These are phyloP conservation scores for Scytalidium sp. DNA, from an alignment of 2,329 filamentous ascomycete genomes.

Conservation along the genomic window DNA sequence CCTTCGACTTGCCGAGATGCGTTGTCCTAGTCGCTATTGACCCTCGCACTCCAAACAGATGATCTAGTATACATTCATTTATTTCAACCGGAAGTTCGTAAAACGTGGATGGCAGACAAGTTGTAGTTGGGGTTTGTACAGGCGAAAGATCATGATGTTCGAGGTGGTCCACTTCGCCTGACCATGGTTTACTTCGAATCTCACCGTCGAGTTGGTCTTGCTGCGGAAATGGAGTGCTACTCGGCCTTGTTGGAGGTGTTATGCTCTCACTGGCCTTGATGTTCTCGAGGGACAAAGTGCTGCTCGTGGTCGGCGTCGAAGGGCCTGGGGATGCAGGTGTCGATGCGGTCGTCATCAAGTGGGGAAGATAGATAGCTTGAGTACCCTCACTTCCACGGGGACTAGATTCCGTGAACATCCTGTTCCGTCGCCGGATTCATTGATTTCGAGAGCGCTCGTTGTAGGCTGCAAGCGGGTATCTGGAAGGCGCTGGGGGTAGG, in stretches of 20 bases:
- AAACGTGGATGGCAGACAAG: conserved; percentile 8
- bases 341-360: conserved; percentile 25
- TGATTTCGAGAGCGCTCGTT: not conserved
- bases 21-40: conserved; percentile 57
- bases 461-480: not conserved
- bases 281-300: conserved; percentile 18
- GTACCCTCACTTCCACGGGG: conserved; percentile 14
- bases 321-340: conserved; percentile 27
- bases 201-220: conserved; percentile 23
- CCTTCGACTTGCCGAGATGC: conserved; percentile 47
- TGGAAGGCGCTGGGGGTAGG: not conserved
- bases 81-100: conserved; percentile 63
- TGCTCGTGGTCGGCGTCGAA: conserved; percentile 26
- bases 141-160: conserved; percentile 1
- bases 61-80: conserved; percentile 68
- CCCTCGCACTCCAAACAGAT: conserved; percentile 66
- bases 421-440: conserved; percentile 1
- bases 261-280: conserved; percentile 21
- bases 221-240: conserved; percentile 29
- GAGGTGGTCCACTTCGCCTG: conserved; percentile 11
- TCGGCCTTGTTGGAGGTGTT: conserved; percentile 25
- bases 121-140: not conserved
- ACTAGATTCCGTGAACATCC: conserved; percentile 10
- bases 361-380: conserved; percentile 14
- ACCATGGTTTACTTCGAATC: conserved; percentile 17